Conservation (phyloP, 2,329 filamentous ascomycete species). For the Cryphonectria radicalis region DNA sequence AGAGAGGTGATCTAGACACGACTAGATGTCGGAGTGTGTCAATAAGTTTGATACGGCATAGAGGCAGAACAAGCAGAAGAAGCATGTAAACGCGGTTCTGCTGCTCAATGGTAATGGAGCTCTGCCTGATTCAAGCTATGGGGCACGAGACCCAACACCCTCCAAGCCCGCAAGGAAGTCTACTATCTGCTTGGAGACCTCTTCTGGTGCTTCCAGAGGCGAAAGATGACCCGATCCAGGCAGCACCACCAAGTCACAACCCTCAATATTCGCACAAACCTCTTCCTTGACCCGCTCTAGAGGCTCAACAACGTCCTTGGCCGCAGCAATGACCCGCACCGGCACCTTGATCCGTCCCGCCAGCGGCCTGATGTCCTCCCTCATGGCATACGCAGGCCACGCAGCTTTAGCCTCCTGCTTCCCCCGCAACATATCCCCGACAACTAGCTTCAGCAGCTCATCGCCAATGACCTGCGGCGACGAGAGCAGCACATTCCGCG, state of each 20-base stretch:
- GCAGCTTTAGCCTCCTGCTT: background rate
- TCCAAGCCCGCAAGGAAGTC: constrained; percentile 25
- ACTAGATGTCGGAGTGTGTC: background rate
- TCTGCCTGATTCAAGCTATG: background rate
- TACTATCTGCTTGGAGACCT: constrained; percentile 31
- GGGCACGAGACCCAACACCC: background rate
- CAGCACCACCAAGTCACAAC: constrained; percentile 28
- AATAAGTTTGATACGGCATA: background rate
- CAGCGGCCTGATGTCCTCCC: constrained; percentile 36
- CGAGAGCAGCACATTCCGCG: constrained; percentile 39
- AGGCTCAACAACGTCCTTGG: constrained; percentile 40
- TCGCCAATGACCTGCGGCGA: constrained; percentile 27
- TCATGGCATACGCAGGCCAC: background rate
- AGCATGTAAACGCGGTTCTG: background rate
- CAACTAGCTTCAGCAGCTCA: constrained; percentile 19
- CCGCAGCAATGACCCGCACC: constrained; percentile 37
- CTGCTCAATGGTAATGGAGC: background rate
- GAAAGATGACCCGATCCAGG: constrained; percentile 29
- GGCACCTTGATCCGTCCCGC: constrained; percentile 32
- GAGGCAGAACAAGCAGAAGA: background rate
- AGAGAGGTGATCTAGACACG: background rate
- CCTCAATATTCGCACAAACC: constrained; percentile 31
- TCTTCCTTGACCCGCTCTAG: constrained; percentile 37
- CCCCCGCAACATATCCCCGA: background rate
- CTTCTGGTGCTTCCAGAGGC: constrained; percentile 27